These are phyloP conservation scores for Vaccinium darrowii DNA, from an alignment of 148 eudicot species.

Conservation along the genomic window DNA sequence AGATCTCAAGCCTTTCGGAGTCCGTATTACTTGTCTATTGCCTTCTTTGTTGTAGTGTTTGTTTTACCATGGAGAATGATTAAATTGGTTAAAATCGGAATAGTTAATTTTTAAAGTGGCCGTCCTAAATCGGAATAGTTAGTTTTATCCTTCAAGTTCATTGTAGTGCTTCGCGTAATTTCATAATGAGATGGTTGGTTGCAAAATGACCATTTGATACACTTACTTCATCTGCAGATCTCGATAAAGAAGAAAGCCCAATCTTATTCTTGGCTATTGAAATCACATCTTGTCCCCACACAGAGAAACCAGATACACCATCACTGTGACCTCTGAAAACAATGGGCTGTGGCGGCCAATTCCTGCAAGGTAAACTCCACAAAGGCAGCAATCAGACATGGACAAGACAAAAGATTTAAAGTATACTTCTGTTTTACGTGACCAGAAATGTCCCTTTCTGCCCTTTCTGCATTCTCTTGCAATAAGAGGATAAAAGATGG, in stretches of 20 bases:
- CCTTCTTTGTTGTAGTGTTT: no score
- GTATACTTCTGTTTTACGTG: not conserved
- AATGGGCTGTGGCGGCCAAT: slow-evolving; percentile 50
- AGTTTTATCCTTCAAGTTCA: no score
- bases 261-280: slow-evolving; percentile 81
- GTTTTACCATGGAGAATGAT: no score
- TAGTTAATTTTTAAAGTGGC: no score
- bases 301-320: slow-evolving; percentile 75
- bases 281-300: slow-evolving; percentile 92
- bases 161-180: no score
- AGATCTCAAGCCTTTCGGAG: not conserved
- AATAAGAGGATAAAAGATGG: not conserved
- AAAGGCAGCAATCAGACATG: slow-evolving; percentile 4
- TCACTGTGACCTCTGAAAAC: slow-evolving; percentile 82
- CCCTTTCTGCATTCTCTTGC: not conserved
- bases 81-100: no score
- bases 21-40: no score
- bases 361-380: slow-evolving; percentile 43
- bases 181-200: not conserved
- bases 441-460: not conserved
- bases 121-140: no score
- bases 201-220: not conserved
- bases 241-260: slow-evolving; percentile 79
- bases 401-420: not conserved
- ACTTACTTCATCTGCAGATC: slow-evolving; percentile 64